Base-by-base conservation (phyloP, 352 stramenopile genomes). In the Pythium aphanidermatum region DNA sequence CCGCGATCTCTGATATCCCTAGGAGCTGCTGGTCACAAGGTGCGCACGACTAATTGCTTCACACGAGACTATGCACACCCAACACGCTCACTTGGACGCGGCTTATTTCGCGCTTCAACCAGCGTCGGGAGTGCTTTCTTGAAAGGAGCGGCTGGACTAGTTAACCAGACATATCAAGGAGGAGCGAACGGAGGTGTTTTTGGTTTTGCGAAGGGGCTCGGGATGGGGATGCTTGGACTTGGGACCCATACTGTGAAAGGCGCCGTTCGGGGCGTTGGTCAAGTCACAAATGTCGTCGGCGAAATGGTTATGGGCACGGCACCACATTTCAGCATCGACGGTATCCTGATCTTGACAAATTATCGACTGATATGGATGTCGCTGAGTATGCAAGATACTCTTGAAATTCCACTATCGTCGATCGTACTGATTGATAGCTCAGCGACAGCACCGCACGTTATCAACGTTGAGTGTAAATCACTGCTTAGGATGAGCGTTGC, bases 161-260 rank as follows among this genome's bases (percentile, higher is more conserved):
- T 95, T 34, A 89, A 83, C 48, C 86, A 95, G 51, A 92, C 83
- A 26, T 92, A 92, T 43, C 71, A 95, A 64, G 83, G 83, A 25
- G 78, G 78, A 30, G 80, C 80, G 51, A 91, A 58, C 44, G 83
- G 83, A 25, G 83, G 83, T 0, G 79, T 95, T 2, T 90, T 95
- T 59, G 83, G 83, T 1, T 92, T 95, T 62, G 83, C 83, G 1
- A 92, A 92, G 50, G 83, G 83, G 13, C 64, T 95, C 5, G 81
- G 83, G 3, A 90, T 95, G 68, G 83, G 83, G 0, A 91, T 92
- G 76, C 60, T 92, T 8, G 80, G 80, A 6, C 60, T 95, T 12
- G 83, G 80, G 8, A 90, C 80, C 4, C 83, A 95, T 32, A 87
- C 83, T 0, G 78, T 95, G 19, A 92, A 92, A 68, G 83, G 83